Conservation (phyloP, 2,329 filamentous ascomycete species). For the Colletotrichum tofieldiae region DNA sequence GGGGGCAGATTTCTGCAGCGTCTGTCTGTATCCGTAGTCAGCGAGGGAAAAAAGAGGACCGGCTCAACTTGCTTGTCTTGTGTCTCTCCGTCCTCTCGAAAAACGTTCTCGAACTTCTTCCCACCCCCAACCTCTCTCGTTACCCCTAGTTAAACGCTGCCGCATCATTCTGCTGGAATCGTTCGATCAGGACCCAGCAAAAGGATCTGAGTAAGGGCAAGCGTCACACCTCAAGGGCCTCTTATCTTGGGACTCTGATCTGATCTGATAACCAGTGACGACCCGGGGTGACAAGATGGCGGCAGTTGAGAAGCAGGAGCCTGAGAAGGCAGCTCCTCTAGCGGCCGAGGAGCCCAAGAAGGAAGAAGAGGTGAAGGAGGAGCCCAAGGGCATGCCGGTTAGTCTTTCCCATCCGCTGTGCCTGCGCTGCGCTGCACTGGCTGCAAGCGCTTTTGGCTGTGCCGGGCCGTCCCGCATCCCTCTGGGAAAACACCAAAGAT, state of each 20-base stretch:
- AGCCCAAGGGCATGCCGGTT: slow-evolving; percentile 31
- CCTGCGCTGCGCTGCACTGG: not conserved
- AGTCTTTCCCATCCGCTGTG: slow-evolving; percentile 27
- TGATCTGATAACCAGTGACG: slow-evolving; percentile 30
- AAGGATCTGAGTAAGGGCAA: slow-evolving; percentile 12
- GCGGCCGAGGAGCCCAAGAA: slow-evolving; percentile 30
- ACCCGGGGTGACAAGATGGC: slow-evolving; percentile 19
- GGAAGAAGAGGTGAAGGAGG: slow-evolving; percentile 14
- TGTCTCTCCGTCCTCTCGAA: not conserved
- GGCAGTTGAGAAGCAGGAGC: slow-evolving; percentile 33
- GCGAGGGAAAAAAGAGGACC: slow-evolving; percentile 11
- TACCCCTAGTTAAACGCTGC: not conserved
- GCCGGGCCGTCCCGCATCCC: slow-evolving; percentile 26
- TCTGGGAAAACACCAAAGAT: slow-evolving; percentile 4
- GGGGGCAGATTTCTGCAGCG: not conserved
- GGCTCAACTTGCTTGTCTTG: slow-evolving; percentile 28
- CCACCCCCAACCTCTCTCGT: slow-evolving; percentile 9
- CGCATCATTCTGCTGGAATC: slow-evolving; percentile 15
- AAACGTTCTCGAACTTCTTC: slow-evolving; percentile 10
- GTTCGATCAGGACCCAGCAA: slow-evolving; percentile 24
- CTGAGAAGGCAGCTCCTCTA: slow-evolving; percentile 17
- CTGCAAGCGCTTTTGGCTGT: slow-evolving; percentile 14
- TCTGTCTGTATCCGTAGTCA: not conserved
- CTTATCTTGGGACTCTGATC: slow-evolving; percentile 15
- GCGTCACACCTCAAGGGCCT: not conserved